These are phyloP conservation scores for Lactarius quietus DNA, from an alignment of 768 basidiomycete genomes.

Conservation along the genomic window DNA sequence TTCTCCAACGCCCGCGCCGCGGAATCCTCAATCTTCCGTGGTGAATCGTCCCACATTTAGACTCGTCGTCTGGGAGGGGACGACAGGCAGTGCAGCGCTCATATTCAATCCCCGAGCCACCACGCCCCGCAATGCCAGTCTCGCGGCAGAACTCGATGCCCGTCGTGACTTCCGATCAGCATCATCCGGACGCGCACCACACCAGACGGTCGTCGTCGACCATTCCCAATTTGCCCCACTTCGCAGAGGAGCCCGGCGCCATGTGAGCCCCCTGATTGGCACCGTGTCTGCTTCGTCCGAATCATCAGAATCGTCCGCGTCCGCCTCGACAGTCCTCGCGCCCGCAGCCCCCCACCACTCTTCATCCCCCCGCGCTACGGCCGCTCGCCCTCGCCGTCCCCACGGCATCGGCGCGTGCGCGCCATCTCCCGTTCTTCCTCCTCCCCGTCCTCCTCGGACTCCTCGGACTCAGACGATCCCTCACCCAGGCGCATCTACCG, in stretches of 20 bases:
- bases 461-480: constrained; percentile 16
- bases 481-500: constrained; percentile 1
- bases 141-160: constrained; percentile 25
- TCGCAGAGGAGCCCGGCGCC: constrained; percentile 33
- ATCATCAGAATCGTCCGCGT: constrained; percentile 18
- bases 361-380: constrained; percentile 34
- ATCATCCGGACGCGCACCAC: constrained; percentile 3
- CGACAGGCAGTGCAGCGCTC: constrained; percentile 15
- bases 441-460: not conserved
- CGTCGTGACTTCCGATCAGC: not conserved
- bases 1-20: constrained; percentile 21
- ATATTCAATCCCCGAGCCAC: constrained; percentile 18
- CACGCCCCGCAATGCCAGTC: not conserved
- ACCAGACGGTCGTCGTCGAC: not conserved
- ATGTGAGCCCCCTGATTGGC: constrained; percentile 32
- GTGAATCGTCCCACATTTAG: constrained; percentile 13
- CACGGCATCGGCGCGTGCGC: constrained; percentile 39
- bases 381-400: constrained; percentile 38
- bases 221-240: constrained; percentile 26
- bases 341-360: constrained; percentile 34
- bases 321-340: constrained; percentile 24
- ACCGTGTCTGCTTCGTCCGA: constrained; percentile 14
- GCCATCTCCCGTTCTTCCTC: constrained; percentile 15
- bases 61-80: constrained; percentile 1
- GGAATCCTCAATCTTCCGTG: constrained; percentile 7